Evolutionary conservation across 1,284 basidiomycete species (phyloP).

Genomic region (Microbotryomycetes sp.): DNA sequence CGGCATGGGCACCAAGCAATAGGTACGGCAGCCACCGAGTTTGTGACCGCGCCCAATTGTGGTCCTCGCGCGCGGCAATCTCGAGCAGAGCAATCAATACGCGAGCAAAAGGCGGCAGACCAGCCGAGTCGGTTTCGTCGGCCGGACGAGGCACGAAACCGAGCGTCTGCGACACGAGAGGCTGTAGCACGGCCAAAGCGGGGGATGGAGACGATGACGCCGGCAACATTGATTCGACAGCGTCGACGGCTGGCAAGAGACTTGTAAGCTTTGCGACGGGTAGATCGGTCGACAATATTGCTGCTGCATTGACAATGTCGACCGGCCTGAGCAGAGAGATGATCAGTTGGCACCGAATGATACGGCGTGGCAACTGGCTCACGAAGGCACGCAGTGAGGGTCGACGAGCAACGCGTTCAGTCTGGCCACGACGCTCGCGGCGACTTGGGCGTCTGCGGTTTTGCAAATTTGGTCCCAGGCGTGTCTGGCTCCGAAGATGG

Average conservation of each 20-base stretch:
- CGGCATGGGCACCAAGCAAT: slow-evolving; percentile 40
- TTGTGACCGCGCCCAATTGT: slow-evolving; percentile 53
- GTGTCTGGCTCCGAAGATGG: slow-evolving; percentile 12
- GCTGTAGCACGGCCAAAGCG: slow-evolving; percentile 33
- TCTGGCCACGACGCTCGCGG: neutral
- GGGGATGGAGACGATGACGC: slow-evolving; percentile 13
- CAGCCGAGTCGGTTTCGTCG: slow-evolving; percentile 46
- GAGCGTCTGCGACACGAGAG: slow-evolving; percentile 43
- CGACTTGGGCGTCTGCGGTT: neutral
- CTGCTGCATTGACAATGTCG: neutral
- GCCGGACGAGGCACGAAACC: slow-evolving; percentile 16
- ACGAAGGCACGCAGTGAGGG: neutral
- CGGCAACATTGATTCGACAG: neutral
- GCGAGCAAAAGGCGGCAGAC: slow-evolving; percentile 59
- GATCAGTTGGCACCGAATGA: neutral
- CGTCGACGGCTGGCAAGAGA: neutral
- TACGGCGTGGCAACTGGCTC: neutral
- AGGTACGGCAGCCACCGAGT: slow-evolving; percentile 49
- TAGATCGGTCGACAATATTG: neutral
- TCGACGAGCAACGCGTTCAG: neutral
- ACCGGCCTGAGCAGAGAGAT: neutral
- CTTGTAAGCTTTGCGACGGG: neutral
- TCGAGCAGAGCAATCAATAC: slow-evolving; percentile 55
- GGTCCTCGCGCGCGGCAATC: slow-evolving; percentile 53
- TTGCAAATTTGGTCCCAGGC: slow-evolving; percentile 1